Conservation (phyloP, 768 basidiomycete genomes). For the Termitomyces titanicus region DNA sequence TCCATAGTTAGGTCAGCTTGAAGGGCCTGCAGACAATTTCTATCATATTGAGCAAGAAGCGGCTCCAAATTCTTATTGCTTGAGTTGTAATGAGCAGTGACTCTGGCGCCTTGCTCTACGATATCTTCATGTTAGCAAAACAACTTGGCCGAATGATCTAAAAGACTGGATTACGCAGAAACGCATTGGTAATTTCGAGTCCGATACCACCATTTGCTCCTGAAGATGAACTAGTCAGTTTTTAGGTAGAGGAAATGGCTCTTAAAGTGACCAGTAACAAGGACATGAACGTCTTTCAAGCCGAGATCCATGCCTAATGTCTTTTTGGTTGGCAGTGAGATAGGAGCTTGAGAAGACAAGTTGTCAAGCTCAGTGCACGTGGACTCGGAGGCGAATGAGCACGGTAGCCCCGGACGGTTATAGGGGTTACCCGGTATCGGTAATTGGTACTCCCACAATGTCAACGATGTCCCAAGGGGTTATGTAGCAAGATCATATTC, state of each 20-base stretch:
- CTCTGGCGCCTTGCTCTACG: constrained; percentile 65
- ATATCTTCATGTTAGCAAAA: neutral
- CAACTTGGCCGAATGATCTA: neutral
- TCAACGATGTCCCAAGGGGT: too few relatives aligned
- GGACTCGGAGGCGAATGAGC: too few relatives aligned
- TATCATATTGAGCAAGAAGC: constrained; percentile 35
- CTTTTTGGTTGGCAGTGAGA: too few relatives aligned
- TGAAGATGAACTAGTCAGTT: constrained; percentile 14
- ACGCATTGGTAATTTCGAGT: constrained; percentile 53
- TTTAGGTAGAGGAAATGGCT: neutral
- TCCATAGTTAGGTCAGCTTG: constrained; percentile 64
- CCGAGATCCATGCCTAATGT: constrained; percentile 54
- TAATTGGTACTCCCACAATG: too few relatives aligned
- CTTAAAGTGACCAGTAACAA: constrained; percentile 56
- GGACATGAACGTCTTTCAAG: constrained; percentile 57
- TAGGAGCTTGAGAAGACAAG: too few relatives aligned
- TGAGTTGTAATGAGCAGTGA: constrained; percentile 70
- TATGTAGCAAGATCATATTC: too few relatives aligned
- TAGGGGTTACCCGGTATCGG: too few relatives aligned
- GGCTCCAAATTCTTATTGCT: constrained; percentile 38
- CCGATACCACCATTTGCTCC: constrained; percentile 80
- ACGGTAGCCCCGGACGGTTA: too few relatives aligned
- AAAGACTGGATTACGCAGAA: constrained; percentile 41
- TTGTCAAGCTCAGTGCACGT: too few relatives aligned
- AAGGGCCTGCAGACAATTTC: constrained; percentile 30